Percentiles rank a stretch among this genome's conserved stretches.
phyloP scores from a whole-genome alignment of 2,329 filamentous ascomycete species.

The Botrytis elliptica region DNA sequence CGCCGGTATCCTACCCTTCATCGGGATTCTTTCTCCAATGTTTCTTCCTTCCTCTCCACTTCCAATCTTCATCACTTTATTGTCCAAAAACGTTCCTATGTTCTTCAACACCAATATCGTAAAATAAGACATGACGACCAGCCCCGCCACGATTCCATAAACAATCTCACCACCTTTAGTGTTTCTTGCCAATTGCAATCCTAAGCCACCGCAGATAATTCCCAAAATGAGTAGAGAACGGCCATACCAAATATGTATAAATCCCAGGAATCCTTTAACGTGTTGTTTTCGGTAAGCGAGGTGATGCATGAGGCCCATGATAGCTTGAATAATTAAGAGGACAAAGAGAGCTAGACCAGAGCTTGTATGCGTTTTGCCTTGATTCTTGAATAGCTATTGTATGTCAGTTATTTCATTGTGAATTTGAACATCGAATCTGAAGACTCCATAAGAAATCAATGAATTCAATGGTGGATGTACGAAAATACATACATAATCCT shows the following conservation, averaged over 20 bases:
- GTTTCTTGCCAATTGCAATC: conserved; percentile 51
- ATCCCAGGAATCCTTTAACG: conserved; percentile 50
- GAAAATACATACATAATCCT: conserved; percentile 43
- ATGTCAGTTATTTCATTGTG: conserved; percentile 35
- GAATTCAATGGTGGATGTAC: conserved; percentile 17
- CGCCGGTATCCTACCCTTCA: not conserved
- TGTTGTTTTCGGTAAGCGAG: conserved; percentile 46
- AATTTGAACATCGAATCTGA: not conserved
- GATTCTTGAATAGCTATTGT: conserved; percentile 39
- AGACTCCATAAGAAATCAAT: not conserved
- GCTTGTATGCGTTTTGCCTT: conserved; percentile 52
- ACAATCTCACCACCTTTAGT: conserved; percentile 47
- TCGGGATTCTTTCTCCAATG: not conserved
- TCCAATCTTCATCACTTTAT: not conserved
- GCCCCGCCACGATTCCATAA: conserved; percentile 55
- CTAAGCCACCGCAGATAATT: conserved; percentile 63
- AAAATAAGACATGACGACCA: conserved; percentile 49
- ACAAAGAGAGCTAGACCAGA: conserved; percentile 55
- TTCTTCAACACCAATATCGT: not conserved
- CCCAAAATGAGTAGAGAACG: conserved; percentile 56
- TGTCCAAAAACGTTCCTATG: not conserved
- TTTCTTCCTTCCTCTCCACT: not conserved
- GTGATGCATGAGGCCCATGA: conserved; percentile 59
- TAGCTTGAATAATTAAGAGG: conserved; percentile 56
- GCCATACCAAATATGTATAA: conserved; percentile 63